These are phyloP conservation scores for Vitis riparia DNA, from an alignment of 164 flowering plant species.

Conservation along the genomic window DNA sequence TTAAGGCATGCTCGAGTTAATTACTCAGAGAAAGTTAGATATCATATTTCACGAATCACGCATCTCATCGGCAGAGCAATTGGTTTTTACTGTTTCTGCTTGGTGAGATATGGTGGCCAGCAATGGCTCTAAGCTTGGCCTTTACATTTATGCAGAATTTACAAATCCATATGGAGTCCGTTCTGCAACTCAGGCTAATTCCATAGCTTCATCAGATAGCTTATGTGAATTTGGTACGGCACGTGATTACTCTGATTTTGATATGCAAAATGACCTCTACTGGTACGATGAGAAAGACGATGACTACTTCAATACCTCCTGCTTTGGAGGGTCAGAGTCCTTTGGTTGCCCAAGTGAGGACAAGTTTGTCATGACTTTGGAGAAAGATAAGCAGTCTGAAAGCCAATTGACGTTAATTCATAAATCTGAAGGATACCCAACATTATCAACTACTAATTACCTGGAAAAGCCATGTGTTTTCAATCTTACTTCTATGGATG, in stretches of 20 bases:
- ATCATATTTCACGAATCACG: neutral
- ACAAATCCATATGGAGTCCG: constrained; percentile 78
- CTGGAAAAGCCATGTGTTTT: constrained; percentile 34
- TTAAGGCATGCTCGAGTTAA: neutral
- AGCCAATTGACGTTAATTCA: constrained; percentile 12
- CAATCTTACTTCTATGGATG: constrained; percentile 14
- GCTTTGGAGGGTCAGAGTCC: constrained; percentile 41
- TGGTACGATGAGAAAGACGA: constrained; percentile 74
- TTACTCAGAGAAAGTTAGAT: no score
- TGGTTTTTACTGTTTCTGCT: neutral
- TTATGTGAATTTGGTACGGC: constrained; percentile 88
- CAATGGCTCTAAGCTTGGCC: neutral
- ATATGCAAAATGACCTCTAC: constrained; percentile 53
- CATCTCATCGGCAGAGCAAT: neutral
- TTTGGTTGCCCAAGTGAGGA: constrained; percentile 65
- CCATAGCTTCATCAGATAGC: constrained; percentile 70
- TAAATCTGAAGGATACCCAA: constrained; percentile 32
- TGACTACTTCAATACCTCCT: constrained; percentile 44
- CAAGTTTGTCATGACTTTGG: constrained; percentile 64
- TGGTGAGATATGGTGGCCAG: neutral
- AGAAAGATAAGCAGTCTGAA: constrained; percentile 26
- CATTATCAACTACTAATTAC: constrained; percentile 23
- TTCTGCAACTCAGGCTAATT: constrained; percentile 36
- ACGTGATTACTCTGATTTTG: constrained; percentile 73
- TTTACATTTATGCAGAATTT: constrained; percentile 48